Percentiles rank a stretch among this genome's conserved stretches.
Conservation (phyloP, 306 rosid genomes). For the Glycine tomentella region DNA sequence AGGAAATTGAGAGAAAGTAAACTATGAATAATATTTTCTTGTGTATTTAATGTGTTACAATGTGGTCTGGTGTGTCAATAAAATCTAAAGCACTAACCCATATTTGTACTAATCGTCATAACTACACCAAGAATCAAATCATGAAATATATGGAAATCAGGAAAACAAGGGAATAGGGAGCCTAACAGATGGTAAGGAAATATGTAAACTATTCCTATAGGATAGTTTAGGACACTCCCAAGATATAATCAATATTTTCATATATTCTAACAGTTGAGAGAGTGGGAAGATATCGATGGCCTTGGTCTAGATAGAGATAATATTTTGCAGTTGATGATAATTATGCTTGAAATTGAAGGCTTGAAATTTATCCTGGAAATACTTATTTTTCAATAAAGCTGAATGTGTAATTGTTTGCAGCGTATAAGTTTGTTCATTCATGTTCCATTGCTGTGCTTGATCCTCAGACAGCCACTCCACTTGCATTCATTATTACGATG, state of each 20-base stretch:
- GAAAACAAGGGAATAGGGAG: not conserved
- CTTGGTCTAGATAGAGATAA: too few species aligned
- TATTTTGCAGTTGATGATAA: slow-evolving; percentile 33
- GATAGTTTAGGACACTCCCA: not conserved
- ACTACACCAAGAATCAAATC: not conserved
- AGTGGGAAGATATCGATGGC: slow-evolving; percentile 35
- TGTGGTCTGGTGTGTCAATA: not conserved
- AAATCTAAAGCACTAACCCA: not conserved
- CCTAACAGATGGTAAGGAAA: not conserved
- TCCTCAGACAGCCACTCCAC: not conserved
- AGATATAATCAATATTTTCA: not conserved
- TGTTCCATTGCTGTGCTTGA: slow-evolving; percentile 19
- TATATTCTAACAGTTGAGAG: slow-evolving; percentile 5
- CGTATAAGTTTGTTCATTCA: slow-evolving; percentile 21
- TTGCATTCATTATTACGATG: slow-evolving; percentile 27
- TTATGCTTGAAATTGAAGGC: slow-evolving; percentile 2
- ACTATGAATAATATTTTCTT: not conserved
- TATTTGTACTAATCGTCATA: not conserved
- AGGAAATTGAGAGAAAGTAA: not conserved
- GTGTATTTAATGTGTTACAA: not conserved
- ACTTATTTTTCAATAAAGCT: slow-evolving; percentile 6
- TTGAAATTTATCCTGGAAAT: slow-evolving; percentile 23
- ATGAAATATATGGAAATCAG: not conserved
- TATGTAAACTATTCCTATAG: not conserved
- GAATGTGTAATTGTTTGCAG: slow-evolving; percentile 5